Evolutionary conservation across 768 basidiomycete species (phyloP), one percentile per base, ranked within the genome.

Genomic region (Boletus subcaerulescens): DNA sequence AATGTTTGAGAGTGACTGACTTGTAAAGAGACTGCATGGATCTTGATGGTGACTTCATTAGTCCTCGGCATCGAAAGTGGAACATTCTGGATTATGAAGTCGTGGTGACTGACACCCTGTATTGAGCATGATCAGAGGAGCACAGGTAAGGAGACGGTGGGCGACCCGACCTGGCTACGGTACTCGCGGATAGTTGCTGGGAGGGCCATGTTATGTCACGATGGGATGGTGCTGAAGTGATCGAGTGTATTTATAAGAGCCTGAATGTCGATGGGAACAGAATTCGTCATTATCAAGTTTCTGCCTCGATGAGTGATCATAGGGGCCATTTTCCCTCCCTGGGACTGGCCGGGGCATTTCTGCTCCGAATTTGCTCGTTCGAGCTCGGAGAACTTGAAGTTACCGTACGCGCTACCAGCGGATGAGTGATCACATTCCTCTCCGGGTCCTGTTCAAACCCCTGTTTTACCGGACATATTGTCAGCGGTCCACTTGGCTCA

Each of bases 11-110:
- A 10, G 11, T 12, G 13, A 15, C 41, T 46, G 46, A 77, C 79
- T 67, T 83, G 78, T 10, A 85, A 69, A 33, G 83, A 85, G 15
- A 82, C 81, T 0, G 82, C 80, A 52, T 80, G 77, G 11, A 80
- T 70, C 60, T 80, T 81, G 57, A 85, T 77, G 24, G 83, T 73
- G 8, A 83, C 83, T 50, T 86, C 77, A 22, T 65, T 72, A 1
- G 79, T 64, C 46, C 72, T 76, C 2, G 75, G 77, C 47, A 68
- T 59, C 0, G 67, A 63, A 33, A 72, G 55, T 10, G 65, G 52
- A 12, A 53, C 57, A 41, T 66, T 56, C 40, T 58, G 60, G 38
- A 74, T 41, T 10, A 59, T 65, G 36, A 73, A 63, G 48, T 71
- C 70, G 33, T 65, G 60, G 53, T 68, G 45, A 50, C 59, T 62